Conservation (phyloP, 345 rosid genomes). For the Eucalyptus sp. region DNA sequence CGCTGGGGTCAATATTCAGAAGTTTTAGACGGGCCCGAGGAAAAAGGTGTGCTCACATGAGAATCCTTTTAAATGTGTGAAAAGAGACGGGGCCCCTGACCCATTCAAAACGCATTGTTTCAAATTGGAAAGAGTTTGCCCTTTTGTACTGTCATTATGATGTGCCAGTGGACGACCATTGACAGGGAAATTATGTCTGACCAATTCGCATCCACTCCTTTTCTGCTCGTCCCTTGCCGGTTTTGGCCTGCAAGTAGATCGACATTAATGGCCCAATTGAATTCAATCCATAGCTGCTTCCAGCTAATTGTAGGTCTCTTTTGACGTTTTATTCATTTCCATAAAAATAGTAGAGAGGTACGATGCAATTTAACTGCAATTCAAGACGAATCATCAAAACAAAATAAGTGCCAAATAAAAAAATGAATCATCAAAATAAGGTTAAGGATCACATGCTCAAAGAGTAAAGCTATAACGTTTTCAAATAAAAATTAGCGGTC, state of each 20-base stretch:
- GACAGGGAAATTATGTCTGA: background rate
- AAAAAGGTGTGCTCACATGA: background rate
- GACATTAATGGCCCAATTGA: background rate
- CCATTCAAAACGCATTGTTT: background rate
- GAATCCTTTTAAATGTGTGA: background rate
- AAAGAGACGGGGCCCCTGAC: background rate
- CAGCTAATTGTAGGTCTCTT: background rate
- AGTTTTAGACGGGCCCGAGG: background rate
- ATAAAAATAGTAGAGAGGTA: no score
- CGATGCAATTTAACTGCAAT: no score
- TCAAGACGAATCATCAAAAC: no score
- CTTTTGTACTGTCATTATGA: background rate
- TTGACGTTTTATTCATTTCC: background rate
- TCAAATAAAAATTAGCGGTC: background rate
- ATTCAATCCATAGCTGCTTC: background rate
- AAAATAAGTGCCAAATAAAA: no score
- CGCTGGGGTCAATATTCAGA: background rate
- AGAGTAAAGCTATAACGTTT: no score
- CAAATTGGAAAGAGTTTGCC: background rate
- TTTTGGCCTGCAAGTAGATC: background rate
- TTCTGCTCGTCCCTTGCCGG: background rate
- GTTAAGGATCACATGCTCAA: background rate
- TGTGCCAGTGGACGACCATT: background rate
- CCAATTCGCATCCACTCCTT: background rate
- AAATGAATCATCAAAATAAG: no score